Conservation (phyloP, 1,139 yeast species). For the Saccharomycopsis phalli region DNA sequence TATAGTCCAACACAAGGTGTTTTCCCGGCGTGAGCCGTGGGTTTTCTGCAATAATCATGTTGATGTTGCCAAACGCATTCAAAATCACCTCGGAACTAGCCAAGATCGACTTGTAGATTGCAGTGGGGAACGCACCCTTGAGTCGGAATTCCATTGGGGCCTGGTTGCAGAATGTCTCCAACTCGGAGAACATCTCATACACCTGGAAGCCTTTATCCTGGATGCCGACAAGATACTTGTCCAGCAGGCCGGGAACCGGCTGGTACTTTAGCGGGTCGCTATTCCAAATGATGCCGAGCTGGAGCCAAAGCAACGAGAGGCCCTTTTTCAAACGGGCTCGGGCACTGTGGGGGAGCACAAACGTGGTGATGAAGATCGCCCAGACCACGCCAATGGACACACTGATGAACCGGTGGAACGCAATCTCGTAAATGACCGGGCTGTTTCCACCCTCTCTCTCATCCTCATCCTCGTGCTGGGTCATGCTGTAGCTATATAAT, state of each 20-base stretch:
- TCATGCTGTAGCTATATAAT: conserved; percentile 63
- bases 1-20: conserved; percentile 43
- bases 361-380: conserved; percentile 59
- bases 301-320: conserved; percentile 61
- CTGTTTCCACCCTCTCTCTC: conserved; percentile 41
- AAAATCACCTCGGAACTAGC: conserved; percentile 54
- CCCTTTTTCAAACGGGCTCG: conserved; percentile 58
- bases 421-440: conserved; percentile 68
- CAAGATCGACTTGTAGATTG: conserved; percentile 43
- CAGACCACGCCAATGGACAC: conserved; percentile 68
- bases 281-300: conserved; percentile 80
- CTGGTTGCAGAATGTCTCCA: conserved; percentile 52
- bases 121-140: conserved; percentile 62
- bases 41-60: conserved; percentile 57
- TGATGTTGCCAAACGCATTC: conserved; percentile 68
- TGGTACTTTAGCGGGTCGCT: conserved; percentile 38
- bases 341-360: conserved; percentile 69
- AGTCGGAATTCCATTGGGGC: conserved; percentile 72
- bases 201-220: conserved; percentile 42
- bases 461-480: conserved; percentile 48
- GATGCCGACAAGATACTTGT: conserved; percentile 38
- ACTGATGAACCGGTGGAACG: conserved; percentile 66
- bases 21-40: conserved; percentile 35
- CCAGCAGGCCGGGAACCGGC: no score
- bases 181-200: conserved; percentile 50